Evolutionary conservation across 257 asterid species (phyloP).

Genomic region (Lithospermum erythrorhizon): DNA sequence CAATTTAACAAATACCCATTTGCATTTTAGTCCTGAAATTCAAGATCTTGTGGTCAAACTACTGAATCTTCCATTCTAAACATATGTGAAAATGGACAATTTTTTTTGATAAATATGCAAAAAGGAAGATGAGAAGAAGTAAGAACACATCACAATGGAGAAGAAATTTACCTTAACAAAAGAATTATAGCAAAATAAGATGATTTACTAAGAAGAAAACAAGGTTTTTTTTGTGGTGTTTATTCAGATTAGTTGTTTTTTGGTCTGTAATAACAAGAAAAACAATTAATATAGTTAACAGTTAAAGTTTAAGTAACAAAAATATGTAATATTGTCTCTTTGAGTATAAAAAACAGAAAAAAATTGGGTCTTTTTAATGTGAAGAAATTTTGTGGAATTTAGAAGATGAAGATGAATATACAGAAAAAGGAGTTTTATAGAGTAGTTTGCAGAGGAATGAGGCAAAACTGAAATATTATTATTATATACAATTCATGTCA

Average conservation of each 20-base stretch:
- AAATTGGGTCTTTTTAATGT: neutral
- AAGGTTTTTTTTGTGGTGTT: too few relatives aligned
- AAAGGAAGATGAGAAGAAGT: neutral
- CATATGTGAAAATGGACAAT: neutral
- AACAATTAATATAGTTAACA: too few relatives aligned
- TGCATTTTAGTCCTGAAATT: neutral
- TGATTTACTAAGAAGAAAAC: too few relatives aligned
- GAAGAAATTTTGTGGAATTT: neutral
- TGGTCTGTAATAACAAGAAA: too few relatives aligned
- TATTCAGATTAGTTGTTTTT: too few relatives aligned
- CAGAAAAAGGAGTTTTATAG: too few relatives aligned
- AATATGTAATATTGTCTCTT: neutral
- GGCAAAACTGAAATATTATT: too few relatives aligned
- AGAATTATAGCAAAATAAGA: neutral
- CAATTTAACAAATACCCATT: neutral
- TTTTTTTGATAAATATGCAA: neutral
- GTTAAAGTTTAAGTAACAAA: too few relatives aligned
- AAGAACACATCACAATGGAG: neutral
- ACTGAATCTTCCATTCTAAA: neutral
- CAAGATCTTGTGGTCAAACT: neutral
- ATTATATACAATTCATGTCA: too few relatives aligned
- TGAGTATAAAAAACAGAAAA: neutral
- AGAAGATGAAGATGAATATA: neutral
- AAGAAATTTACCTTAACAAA: neutral
- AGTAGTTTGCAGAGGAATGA: too few relatives aligned